Evolutionary conservation across 2,329 filamentous ascomycete genomes (phyloP).

Genomic region (Sporothrix brasiliensis): DNA sequence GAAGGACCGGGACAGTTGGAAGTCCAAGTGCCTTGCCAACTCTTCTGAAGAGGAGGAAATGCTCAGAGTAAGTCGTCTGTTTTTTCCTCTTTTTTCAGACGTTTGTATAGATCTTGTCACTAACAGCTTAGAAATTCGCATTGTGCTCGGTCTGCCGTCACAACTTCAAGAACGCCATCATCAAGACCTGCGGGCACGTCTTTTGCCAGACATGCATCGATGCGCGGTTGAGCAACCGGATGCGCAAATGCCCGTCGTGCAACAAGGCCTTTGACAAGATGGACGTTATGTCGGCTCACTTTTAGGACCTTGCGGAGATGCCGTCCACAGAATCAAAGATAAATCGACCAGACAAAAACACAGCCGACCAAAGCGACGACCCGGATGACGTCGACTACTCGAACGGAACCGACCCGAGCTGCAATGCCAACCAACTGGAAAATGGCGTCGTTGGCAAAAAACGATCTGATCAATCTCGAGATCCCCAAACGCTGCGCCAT

Average conservation of each 20-base stretch:
- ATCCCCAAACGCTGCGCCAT: not conserved
- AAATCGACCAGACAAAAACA: not conserved
- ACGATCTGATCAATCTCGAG: not conserved
- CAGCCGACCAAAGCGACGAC: not conserved
- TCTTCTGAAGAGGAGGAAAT: conserved; percentile 81
- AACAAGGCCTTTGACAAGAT: conserved; percentile 87
- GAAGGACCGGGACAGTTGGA: conserved; percentile 85
- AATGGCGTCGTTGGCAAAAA: too few relatives aligned
- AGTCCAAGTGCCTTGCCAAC: conserved; percentile 77
- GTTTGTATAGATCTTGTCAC: conserved; percentile 44
- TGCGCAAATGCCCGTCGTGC: conserved; percentile 94
- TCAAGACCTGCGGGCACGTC: conserved; percentile 93
- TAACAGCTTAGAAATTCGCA: conserved; percentile 63
- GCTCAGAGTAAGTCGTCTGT: conserved; percentile 69
- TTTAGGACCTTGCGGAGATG: conserved; percentile 35
- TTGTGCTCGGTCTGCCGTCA: conserved; percentile 91
- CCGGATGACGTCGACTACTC: not conserved
- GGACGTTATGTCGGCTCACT: conserved; percentile 78
- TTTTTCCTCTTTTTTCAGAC: not conserved
- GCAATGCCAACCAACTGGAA: not conserved
- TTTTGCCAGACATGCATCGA: conserved; percentile 93
- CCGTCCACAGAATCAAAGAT: not conserved
- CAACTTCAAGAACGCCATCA: conserved; percentile 89
- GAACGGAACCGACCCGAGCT: not conserved
- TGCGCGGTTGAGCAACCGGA: conserved; percentile 82